These are phyloP conservation scores for Yarrowia galli DNA, from an alignment of 1,139 yeast species.

Conservation along the genomic window DNA sequence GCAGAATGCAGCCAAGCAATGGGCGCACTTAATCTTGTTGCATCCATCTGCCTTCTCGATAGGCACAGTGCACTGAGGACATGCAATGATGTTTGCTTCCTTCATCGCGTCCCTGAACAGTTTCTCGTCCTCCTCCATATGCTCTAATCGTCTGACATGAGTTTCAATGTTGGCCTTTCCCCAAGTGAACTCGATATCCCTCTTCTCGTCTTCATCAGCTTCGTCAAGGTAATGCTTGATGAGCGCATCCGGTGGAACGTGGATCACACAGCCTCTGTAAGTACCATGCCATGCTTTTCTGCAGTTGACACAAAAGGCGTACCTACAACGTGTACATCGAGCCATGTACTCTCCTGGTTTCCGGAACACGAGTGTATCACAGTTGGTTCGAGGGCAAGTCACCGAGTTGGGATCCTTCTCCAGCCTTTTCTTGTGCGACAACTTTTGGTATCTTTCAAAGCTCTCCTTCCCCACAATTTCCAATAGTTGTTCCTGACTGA, in stretches of 20 bases:
- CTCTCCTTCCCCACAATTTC: slow-evolving; percentile 49
- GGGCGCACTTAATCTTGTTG: slow-evolving; percentile 67
- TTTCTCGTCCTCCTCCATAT: slow-evolving; percentile 52
- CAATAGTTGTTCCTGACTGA: slow-evolving; percentile 47
- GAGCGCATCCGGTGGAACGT: slow-evolving; percentile 55
- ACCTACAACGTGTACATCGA: slow-evolving; percentile 60
- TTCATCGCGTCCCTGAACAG: slow-evolving; percentile 58
- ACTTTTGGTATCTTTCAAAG: slow-evolving; percentile 53
- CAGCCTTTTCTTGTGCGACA: slow-evolving; percentile 55
- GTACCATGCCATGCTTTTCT: slow-evolving; percentile 72
- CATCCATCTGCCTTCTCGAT: slow-evolving; percentile 73
- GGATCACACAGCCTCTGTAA: slow-evolving; percentile 57
- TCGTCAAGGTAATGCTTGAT: slow-evolving; percentile 55
- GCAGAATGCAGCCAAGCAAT: slow-evolving; percentile 63
- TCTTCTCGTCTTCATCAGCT: slow-evolving; percentile 48
- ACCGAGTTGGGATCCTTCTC: slow-evolving; percentile 61
- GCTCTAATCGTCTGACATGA: slow-evolving; percentile 57
- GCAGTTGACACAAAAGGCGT: slow-evolving; percentile 69
- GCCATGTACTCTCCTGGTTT: slow-evolving; percentile 61
- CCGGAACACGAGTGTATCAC: slow-evolving; percentile 57
- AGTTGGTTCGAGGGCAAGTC: slow-evolving; percentile 62
- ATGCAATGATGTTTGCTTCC: slow-evolving; percentile 56
- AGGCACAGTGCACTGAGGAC: slow-evolving; percentile 64
- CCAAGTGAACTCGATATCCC: slow-evolving; percentile 57
- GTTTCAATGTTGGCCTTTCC: slow-evolving; percentile 58